Evolutionary conservation across 306 rosid species (phyloP), one percentile per base, ranked within the genome.

Genomic region (Prunus campanulata): DNA sequence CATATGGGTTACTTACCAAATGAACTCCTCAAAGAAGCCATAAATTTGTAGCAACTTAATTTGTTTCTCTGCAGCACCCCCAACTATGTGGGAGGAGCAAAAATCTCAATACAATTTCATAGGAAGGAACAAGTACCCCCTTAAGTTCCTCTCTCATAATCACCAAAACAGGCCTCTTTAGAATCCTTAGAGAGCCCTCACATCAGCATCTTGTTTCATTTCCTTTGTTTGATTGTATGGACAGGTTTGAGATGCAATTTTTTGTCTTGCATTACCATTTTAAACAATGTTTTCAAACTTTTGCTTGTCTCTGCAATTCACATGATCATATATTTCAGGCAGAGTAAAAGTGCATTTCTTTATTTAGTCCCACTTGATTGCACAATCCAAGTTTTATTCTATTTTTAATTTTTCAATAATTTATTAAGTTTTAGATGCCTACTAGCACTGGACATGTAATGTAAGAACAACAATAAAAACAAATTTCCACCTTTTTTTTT

Each of bases 181-280:
- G 65, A 59, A 11, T 32, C 39, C 39, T 32, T 32, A 5, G 18
- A 1, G 27, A 5, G 3, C 32, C 11, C 54, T 5, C 68, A 22
- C 68, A 72, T 72, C 46, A 72, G 54, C 67, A 72, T 57, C 67
- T 72, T 56, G 67, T 57, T 72, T 12, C 68, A 24, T 16, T 39
- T 14, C 11, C 50, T 13, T 35, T 35, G 18, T 24, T n/a, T 54
- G 61, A 35, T 39, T 72, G 52, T 8, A 11, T 72, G 52, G 54
- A 56, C 39, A 15, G 66, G 8, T 35, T 35, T 35, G 42, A 35
- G 42, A 6, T 35, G 42, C 42, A 35, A 35, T 35, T 35, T 35
- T 35, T 35, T 35, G 42, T 35, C 42, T 35, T 35, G 42, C 42
- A 35, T 5, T 35, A 35, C 42, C 6, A 35, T 35, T 35, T 35